These are phyloP conservation scores for Lactarius trivialis DNA, from an alignment of 768 basidiomycete species.

Conservation along the genomic window DNA sequence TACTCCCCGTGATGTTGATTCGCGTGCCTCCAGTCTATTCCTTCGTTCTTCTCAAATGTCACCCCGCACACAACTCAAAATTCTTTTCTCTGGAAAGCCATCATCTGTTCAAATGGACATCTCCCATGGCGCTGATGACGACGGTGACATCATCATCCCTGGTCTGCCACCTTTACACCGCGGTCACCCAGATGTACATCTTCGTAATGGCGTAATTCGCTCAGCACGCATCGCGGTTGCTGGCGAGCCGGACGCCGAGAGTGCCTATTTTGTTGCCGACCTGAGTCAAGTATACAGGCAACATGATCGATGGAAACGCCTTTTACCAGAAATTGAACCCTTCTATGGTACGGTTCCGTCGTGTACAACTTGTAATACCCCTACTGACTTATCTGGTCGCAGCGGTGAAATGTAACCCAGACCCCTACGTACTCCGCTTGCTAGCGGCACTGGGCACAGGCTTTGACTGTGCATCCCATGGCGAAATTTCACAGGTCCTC, in stretches of 20 bases:
- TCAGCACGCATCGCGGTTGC: constrained; percentile 46
- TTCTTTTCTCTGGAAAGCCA: neutral
- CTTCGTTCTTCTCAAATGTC: constrained; percentile 24
- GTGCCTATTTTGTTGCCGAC: constrained; percentile 95
- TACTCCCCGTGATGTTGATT: constrained; percentile 28
- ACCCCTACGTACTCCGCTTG: constrained; percentile 87
- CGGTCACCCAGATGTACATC: constrained; percentile 68
- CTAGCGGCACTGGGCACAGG: constrained; percentile 86
- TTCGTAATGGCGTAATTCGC: constrained; percentile 70
- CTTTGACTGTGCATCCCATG: constrained; percentile 96
- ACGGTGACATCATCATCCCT: constrained; percentile 45
- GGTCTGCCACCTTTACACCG: constrained; percentile 58
- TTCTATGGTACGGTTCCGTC: constrained; percentile 70
- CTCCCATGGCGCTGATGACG: constrained; percentile 1
- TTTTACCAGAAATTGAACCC: constrained; percentile 81
- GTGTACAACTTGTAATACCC: constrained; percentile 25
- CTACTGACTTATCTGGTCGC: constrained; percentile 43
- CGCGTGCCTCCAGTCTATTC: constrained; percentile 10
- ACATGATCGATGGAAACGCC: constrained; percentile 71
- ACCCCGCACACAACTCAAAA: neutral
- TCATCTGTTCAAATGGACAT: neutral
- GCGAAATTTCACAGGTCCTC: constrained; percentile 82
- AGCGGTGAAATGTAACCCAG: constrained; percentile 99
- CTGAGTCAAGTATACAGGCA: constrained; percentile 82
- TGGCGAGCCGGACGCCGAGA: constrained; percentile 70